Conservation (phyloP, 371 early-diverging fungal genomes). For the Syncephalis plumigaleata region DNA sequence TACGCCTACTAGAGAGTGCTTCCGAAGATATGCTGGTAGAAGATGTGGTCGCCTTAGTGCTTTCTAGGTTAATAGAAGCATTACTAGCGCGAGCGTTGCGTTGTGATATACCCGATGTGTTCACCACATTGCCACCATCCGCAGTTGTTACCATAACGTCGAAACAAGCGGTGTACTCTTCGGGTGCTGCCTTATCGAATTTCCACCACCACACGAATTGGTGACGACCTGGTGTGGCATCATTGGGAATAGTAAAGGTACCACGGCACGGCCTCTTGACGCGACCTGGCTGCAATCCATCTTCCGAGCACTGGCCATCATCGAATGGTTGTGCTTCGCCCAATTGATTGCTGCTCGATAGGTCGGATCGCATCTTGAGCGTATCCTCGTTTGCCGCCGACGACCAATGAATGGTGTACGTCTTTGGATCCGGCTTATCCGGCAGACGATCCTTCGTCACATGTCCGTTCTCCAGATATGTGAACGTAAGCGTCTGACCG, state of each 20-base stretch:
- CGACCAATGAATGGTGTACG: conserved; percentile 7
- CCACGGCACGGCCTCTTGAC: conserved; percentile 11
- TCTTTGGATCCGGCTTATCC: conserved; percentile 2
- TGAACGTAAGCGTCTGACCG: conserved; percentile 10
- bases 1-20: too few relatives aligned
- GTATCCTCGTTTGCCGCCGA: conserved; percentile 3
- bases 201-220: conserved; percentile 22
- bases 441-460: conserved; percentile 10
- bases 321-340: conserved; percentile 1
- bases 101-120: too few relatives aligned
- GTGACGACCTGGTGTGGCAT: conserved; percentile 11
- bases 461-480: conserved; percentile 17
- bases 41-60: too few relatives aligned
- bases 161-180: conserved; percentile 20
- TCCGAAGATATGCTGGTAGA: too few relatives aligned
- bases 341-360: conserved; percentile 7
- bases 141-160: conserved; percentile 10
- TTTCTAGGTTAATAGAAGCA: too few relatives aligned
- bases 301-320: conserved; percentile 5
- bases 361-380: conserved; percentile 8
- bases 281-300: neutral
- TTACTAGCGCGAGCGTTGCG: too few relatives aligned
- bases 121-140: neutral
- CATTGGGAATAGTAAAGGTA: conserved; percentile 6
- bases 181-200: conserved; percentile 11